Base-by-base conservation (phyloP, 306 rosid genomes). In the Fragaria ananassa region DNA sequence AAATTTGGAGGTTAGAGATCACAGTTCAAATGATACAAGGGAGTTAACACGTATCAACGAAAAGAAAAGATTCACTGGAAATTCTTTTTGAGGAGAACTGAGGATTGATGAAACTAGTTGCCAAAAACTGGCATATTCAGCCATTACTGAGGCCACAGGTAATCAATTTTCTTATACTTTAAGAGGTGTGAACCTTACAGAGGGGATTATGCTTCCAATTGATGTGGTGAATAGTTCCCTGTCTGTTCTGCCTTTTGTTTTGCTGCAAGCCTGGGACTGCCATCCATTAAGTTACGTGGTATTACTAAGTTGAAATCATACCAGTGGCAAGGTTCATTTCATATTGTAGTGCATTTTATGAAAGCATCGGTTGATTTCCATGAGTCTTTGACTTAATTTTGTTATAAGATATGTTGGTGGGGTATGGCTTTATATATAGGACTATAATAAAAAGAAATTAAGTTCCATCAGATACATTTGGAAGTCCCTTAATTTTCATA, bases 61-160 rank as follows among this genome's bases (percentile, higher is more conserved):
- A 71, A 89, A 75, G 79, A 84, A 19, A 74, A 87, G 89, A 88
- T 64, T 83, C 70, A 41, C 79, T 74, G 84, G 65, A 80, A 87
- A 89, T 80, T 62, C 81, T 80, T 47, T 83, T 25, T 86, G 73
- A 75, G 88, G 85, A 37, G 88, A 83, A 72, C 35, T 71, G 15
- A 85, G 78, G 75, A 74, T 58, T 46, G 84, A 81, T 60, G 93
- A 81, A 60, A 58, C 84, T 76, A 78, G 44, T 53, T 76, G 83
- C 58, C 89, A 63, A 76, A 90, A 89, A 79, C 78, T 84, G 83
- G 97, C 92, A 50, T 89, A 84, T 87, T 82, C 85, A 77, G 92
- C 96, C 77, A 85, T 91, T 74, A 84, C 81, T 85, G 92, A 91
- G 74, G 89, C 88, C 56, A 81, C 88, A 39, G 98, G 98, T 91